phyloP scores from a whole-genome alignment of 306 rosid species.

The Arachis stenosperma region DNA sequence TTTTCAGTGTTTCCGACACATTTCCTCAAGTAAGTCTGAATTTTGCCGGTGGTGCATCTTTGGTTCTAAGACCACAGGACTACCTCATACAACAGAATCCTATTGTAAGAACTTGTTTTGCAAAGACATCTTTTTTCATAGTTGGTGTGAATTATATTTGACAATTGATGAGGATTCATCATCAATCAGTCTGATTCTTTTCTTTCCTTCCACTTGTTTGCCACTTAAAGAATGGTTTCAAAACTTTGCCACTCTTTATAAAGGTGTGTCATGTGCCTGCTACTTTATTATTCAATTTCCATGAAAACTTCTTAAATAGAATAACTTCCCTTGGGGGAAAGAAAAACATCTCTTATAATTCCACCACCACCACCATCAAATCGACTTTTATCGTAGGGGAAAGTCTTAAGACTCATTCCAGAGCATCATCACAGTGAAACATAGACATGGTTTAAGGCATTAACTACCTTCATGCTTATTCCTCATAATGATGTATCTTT shows the following conservation, averaged over 20 bases:
- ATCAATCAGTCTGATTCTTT: conserved; percentile 15
- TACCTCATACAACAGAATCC: conserved; percentile 73
- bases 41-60: conserved; percentile 82
- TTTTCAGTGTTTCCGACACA: conserved; percentile 54
- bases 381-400: background rate
- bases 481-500: background rate
- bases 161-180: conserved; percentile 23
- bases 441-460: background rate
- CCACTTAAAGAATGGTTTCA: background rate
- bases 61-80: conserved; percentile 82
- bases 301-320: background rate
- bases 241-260: conserved; percentile 10
- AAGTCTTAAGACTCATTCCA: conserved; percentile 4
- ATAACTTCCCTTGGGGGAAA: background rate
- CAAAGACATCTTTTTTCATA: background rate
- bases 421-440: conserved; percentile 17
- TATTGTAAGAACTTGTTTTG: conserved; percentile 49
- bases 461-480: conserved; percentile 7
- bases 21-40: conserved; percentile 89
- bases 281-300: background rate
- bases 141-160: conserved; percentile 26
- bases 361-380: too few relatives aligned
- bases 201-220: conserved; percentile 18
- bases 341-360: background rate
- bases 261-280: background rate